phyloP scores from a whole-genome alignment of 2,329 filamentous ascomycete species.

The Mycogone perniciosa region DNA sequence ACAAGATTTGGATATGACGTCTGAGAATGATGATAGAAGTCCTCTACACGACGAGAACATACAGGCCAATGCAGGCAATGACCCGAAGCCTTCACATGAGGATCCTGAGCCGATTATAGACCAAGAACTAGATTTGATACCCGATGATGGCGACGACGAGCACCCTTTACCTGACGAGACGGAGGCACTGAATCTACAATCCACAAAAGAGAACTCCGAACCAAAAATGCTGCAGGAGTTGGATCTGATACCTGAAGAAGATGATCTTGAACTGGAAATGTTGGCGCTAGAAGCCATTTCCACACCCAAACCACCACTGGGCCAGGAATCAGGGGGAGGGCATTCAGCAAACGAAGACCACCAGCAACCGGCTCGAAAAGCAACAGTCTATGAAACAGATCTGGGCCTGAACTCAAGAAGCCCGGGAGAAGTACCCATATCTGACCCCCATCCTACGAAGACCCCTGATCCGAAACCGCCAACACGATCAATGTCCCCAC shows the following conservation, averaged over 20 bases:
- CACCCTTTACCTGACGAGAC: background rate
- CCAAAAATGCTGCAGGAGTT: conserved; percentile 6
- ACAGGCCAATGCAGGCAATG: too few species aligned
- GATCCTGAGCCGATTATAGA: too few species aligned
- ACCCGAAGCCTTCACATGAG: too few species aligned
- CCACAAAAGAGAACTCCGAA: conserved; percentile 1
- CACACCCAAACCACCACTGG: background rate
- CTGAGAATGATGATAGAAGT: conserved; percentile 1
- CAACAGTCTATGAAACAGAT: conserved; percentile 1
- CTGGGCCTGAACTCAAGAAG: background rate
- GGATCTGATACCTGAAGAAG: conserved; percentile 18
- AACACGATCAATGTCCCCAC: conserved; percentile 2
- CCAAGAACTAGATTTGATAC: background rate
- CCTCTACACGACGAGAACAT: background rate
- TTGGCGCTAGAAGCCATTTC: conserved; percentile 18
- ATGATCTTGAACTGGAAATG: conserved; percentile 22
- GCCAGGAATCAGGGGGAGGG: background rate
- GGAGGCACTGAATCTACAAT: background rate
- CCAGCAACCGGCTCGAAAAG: background rate
- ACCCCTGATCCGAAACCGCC: background rate
- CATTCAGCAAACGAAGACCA: background rate
- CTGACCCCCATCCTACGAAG: background rate
- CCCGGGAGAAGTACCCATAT: background rate
- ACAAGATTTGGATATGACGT: conserved; percentile 1
- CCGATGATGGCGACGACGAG: background rate